These are phyloP conservation scores for Fusarium brachygibbosum DNA, from an alignment of 2,329 filamentous ascomycete species.

Conservation along the genomic window DNA sequence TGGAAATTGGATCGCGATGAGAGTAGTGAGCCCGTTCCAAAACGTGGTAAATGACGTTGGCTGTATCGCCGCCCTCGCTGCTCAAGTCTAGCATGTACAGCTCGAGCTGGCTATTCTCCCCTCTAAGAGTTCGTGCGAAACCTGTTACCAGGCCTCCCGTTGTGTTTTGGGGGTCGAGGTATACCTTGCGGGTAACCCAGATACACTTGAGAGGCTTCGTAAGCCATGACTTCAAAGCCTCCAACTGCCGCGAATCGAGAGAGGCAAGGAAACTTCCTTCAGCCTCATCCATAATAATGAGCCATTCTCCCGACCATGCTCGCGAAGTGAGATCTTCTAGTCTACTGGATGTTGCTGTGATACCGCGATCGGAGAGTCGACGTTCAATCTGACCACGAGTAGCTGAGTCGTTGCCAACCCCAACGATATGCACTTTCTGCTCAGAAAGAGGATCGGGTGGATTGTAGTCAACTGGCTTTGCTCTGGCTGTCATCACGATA, in stretches of 20 bases:
- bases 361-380: conserved; percentile 19
- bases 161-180: conserved; percentile 40
- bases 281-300: conserved; percentile 36
- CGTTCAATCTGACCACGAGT: conserved; percentile 12
- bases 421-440: conserved; percentile 32
- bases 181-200: conserved; percentile 43
- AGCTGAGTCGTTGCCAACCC: conserved; percentile 8
- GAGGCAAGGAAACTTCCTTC: conserved; percentile 42
- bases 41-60: conserved; percentile 34
- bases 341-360: conserved; percentile 23
- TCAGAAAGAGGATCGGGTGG: conserved; percentile 20
- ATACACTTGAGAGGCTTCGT: conserved; percentile 41
- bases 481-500: conserved; percentile 43
- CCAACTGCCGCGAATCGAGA: conserved; percentile 27
- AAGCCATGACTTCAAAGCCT: conserved; percentile 37
- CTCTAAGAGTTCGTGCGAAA: conserved; percentile 41
- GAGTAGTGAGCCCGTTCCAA: conserved; percentile 42
- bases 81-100: conserved; percentile 42
- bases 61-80: conserved; percentile 26
- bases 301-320: conserved; percentile 41
- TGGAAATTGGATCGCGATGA: conserved; percentile 42
- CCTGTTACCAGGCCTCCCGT: conserved; percentile 43
- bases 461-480: conserved; percentile 25
- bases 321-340: conserved; percentile 32
- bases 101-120: conserved; percentile 42